phyloP scores from a whole-genome alignment of 805 yeast species.

The Lipomyces oligophaga region DNA sequence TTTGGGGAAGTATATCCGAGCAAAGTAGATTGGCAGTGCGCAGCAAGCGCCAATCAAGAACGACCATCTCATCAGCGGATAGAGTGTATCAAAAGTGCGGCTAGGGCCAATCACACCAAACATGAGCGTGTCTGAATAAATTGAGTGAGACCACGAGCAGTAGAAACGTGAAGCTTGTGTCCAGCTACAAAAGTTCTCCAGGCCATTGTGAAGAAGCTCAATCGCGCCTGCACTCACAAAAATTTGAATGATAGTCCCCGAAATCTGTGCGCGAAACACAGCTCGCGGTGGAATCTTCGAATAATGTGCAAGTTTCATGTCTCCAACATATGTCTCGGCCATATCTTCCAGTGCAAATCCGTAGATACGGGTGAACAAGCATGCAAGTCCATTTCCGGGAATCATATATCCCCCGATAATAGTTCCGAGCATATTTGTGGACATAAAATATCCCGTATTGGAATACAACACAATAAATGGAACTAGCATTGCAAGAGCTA shows the following conservation, averaged over 20 bases:
- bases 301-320: slow-evolving; percentile 63
- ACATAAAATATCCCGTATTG: slow-evolving; percentile 56
- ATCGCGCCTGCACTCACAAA: slow-evolving; percentile 44
- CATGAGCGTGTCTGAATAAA: slow-evolving; percentile 53
- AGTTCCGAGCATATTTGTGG: slow-evolving; percentile 61
- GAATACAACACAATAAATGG: slow-evolving; percentile 63
- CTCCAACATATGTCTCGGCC: slow-evolving; percentile 52
- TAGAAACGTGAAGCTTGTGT: slow-evolving; percentile 46
- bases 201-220: slow-evolving; percentile 30
- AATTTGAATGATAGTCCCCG: slow-evolving; percentile 44
- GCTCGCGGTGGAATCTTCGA: slow-evolving; percentile 60
- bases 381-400: slow-evolving; percentile 58
- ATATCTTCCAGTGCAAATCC: slow-evolving; percentile 56
- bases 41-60: slow-evolving; percentile 55
- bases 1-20: slow-evolving; percentile 1
- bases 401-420: slow-evolving; percentile 60
- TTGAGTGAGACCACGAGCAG: slow-evolving; percentile 47
- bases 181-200: slow-evolving; percentile 44
- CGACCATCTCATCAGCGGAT: slow-evolving; percentile 54
- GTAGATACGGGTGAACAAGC: slow-evolving; percentile 58
- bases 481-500: slow-evolving; percentile 53
- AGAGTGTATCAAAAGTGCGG: slow-evolving; percentile 52
- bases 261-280: slow-evolving; percentile 51
- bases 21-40: slow-evolving; percentile 43
- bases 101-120: slow-evolving; percentile 68